Percentiles rank a stretch among this genome's conserved stretches.
Evolutionary conservation across 2,329 filamentous ascomycete species (phyloP).

Genomic region (Phialophora expanda): DNA sequence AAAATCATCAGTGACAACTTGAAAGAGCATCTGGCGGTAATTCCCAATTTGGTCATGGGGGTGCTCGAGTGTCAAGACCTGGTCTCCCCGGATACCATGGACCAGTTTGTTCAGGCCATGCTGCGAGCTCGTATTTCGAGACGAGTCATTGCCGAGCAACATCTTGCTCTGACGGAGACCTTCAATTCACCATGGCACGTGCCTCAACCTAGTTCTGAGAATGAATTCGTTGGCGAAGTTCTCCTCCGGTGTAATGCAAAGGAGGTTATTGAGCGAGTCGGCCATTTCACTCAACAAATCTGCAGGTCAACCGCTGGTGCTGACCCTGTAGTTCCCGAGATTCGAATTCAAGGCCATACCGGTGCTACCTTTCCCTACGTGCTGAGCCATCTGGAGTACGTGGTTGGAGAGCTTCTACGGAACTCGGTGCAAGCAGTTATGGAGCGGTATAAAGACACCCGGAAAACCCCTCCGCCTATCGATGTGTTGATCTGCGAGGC

Average conservation of each 20-base stretch:
- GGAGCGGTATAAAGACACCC: conserved; percentile 66
- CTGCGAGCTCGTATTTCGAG: conserved; percentile 90
- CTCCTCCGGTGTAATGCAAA: conserved; percentile 91
- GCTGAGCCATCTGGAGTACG: conserved; percentile 93
- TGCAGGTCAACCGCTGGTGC: conserved; percentile 76
- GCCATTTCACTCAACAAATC: conserved; percentile 74
- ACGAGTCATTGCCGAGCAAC: conserved; percentile 95
- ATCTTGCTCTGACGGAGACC: conserved; percentile 91
- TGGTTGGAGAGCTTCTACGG: conserved; percentile 89
- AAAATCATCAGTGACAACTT: conserved; percentile 77
- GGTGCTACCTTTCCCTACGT: conserved; percentile 96
- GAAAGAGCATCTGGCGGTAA: conserved; percentile 87
- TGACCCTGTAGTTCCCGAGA: conserved; percentile 74
- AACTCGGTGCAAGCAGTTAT: conserved; percentile 94
- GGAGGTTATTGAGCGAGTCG: conserved; percentile 85
- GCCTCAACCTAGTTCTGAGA: conserved; percentile 72
- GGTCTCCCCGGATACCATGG: conserved; percentile 79
- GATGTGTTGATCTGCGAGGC: conserved; percentile 95
- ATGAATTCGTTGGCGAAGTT: conserved; percentile 93
- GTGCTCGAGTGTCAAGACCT: conserved; percentile 86
- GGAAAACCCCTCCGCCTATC: conserved; percentile 72
- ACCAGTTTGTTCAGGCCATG: conserved; percentile 94
- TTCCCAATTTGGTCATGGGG: conserved; percentile 91
- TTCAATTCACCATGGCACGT: conserved; percentile 92
- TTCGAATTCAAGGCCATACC: conserved; percentile 82